Percentiles rank a stretch among this genome's conserved stretches.
Evolutionary conservation across 345 rosid genomes (phyloP).

Genomic region (Eucalyptus caleyi): DNA sequence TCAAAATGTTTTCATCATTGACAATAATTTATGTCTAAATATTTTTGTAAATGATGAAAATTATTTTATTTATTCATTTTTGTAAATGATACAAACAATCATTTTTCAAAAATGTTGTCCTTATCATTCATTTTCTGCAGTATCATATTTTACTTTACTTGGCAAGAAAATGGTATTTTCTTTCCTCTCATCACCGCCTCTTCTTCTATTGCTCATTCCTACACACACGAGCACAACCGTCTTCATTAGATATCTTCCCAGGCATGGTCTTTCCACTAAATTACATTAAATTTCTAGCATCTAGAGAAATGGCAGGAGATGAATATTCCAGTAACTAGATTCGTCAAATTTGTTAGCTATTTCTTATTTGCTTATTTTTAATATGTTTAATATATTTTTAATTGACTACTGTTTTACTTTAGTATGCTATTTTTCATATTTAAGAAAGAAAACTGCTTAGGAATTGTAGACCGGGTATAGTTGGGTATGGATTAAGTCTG

Average conservation of each 20-base stretch:
- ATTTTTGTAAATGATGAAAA: too few relatives aligned
- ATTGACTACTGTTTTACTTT: neutral
- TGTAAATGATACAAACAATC: neutral
- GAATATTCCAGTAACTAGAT: neutral
- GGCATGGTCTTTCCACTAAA: neutral
- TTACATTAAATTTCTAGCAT: neutral
- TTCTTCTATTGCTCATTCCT: neutral
- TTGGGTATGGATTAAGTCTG: too few relatives aligned
- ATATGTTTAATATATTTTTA: neutral
- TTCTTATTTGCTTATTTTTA: neutral
- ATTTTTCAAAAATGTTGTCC: neutral
- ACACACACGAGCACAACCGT: neutral
- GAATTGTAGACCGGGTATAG: too few relatives aligned
- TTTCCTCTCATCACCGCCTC: too few relatives aligned
- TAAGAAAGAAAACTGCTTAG: too few relatives aligned
- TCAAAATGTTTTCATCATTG: rapidly evolving
- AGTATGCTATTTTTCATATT: neutral
- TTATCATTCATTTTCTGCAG: neutral
- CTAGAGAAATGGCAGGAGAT: neutral
- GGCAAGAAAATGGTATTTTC: too few relatives aligned
- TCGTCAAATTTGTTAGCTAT: neutral
- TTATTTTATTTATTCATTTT: too few relatives aligned
- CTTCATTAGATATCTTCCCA: neutral
- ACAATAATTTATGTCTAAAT: neutral
- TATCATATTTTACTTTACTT: too few relatives aligned